phyloP scores from a whole-genome alignment of 495 filamentous ascomycete species.

The Aspergillus cavernicola region DNA sequence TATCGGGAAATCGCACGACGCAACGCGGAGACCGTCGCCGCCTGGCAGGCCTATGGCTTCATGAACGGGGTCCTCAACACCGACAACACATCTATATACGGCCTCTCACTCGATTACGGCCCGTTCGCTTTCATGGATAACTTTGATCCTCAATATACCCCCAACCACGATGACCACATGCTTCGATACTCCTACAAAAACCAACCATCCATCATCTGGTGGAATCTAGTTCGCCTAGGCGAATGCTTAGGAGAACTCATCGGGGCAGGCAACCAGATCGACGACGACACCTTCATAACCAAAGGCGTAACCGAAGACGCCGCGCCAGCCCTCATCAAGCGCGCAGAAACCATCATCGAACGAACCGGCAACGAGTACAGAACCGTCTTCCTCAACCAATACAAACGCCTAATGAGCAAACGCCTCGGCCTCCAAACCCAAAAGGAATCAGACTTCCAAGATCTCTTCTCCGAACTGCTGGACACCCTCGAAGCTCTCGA shows the following conservation, averaged over 20 bases:
- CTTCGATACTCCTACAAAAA: constrained; percentile 88
- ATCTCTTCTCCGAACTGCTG: constrained; percentile 72
- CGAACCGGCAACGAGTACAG: constrained; percentile 81
- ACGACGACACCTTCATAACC: constrained; percentile 63
- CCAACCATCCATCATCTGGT: constrained; percentile 96
- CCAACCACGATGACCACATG: constrained; percentile 91
- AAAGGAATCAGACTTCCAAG: constrained; percentile 70
- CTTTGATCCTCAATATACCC: constrained; percentile 91
- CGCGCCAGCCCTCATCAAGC: constrained; percentile 64
- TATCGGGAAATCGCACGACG: constrained; percentile 84
- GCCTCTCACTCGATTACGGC: constrained; percentile 87
- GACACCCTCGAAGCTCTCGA: constrained; percentile 75
- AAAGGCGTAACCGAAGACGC: constrained; percentile 67
- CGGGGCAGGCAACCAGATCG: constrained; percentile 64
- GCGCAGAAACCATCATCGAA: constrained; percentile 78
- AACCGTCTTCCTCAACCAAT: constrained; percentile 77
- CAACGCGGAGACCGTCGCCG: constrained; percentile 85
- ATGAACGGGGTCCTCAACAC: constrained; percentile 97
- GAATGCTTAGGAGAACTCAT: constrained; percentile 89
- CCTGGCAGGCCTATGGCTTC: constrained; percentile 96
- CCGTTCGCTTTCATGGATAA: constrained; percentile 96
- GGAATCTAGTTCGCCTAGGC: constrained; percentile 91
- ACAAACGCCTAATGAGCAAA: constrained; percentile 73
- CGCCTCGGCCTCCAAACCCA: constrained; percentile 68
- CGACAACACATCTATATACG: constrained; percentile 90